Evolutionary conservation across 345 rosid genomes (phyloP).

Genomic region (Citropsis articulata): DNA sequence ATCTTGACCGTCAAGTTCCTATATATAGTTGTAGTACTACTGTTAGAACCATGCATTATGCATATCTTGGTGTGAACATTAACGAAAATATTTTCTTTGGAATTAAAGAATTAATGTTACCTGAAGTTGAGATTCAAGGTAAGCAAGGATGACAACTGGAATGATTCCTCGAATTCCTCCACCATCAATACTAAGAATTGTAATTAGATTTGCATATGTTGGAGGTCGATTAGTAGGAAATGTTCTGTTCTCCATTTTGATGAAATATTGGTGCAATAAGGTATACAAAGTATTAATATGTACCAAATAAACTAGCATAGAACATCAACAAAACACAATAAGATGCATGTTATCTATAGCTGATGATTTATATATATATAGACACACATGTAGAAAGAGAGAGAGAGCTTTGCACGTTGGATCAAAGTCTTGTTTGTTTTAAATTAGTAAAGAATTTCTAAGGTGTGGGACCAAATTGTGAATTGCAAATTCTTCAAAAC

Average conservation of each 20-base stretch:
- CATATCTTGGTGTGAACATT: too few relatives aligned
- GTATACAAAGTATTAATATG: neutral
- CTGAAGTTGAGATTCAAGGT: slow-evolving; percentile 82
- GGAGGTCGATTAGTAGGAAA: slow-evolving; percentile 36
- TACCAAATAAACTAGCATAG: neutral
- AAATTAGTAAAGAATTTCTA: too few relatives aligned
- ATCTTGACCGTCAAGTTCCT: slow-evolving; percentile 59
- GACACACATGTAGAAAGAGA: neutral
- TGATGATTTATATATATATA: neutral
- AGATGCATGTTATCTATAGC: neutral
- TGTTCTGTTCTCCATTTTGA: slow-evolving; percentile 21
- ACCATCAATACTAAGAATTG: slow-evolving; percentile 73
- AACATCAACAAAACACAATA: neutral
- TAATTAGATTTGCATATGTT: slow-evolving; percentile 44
- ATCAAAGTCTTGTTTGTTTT: neutral
- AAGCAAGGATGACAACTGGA: slow-evolving; percentile 56
- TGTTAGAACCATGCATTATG: neutral
- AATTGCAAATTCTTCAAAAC: too few relatives aligned
- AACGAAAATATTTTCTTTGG: neutral
- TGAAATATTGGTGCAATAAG: neutral
- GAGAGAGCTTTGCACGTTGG: neutral
- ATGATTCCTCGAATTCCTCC: slow-evolving; percentile 74
- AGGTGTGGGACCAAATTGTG: too few relatives aligned
- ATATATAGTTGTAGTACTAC: neutral
- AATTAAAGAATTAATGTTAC: slow-evolving; percentile 17